Evolutionary conservation across 2,329 filamentous ascomycete genomes (phyloP), one percentile per base, ranked within the genome.

Genomic region (Helminthosporium solani): DNA sequence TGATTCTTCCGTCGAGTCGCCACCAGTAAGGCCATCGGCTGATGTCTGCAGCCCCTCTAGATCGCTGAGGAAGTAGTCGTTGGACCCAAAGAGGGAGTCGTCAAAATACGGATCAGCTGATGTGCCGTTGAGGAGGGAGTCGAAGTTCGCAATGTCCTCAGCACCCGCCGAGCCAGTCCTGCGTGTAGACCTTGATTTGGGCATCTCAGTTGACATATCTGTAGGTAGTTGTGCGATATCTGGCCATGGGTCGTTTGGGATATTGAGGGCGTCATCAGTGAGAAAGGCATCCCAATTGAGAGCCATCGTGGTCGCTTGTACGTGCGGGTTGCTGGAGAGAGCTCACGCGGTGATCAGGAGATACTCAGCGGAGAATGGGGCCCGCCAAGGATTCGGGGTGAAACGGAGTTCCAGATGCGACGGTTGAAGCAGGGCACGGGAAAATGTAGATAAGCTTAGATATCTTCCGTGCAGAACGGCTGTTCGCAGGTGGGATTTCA

Each of bases 1-100:
- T 20, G 67, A 70, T 39, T 71, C 68, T 33, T 66, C 59, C 8
- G 65, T 70, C 19, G 66, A 67, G 23, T 57, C 59, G 40, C 57
- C 64, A 23, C 55, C 66, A 44, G 53, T 63, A 21, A 62, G 49
- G 23, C 54, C 58, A 48, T 64, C 61, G 43, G 60, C 61, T 47
- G 69, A 64, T 31, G 67, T 67, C 42, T 67, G 66, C 21, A 71
- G 61, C 44, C 70, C 61, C 45, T 70, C 68, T 8, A 70, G 55
- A 40, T 71, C 68, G 60, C 66, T 64, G 42, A 70, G 63, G 50
- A 70, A 69, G 59, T 70, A 70, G 53, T 71, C 66, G 61, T 67
- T 68, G 30, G 65, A 56, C 43, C 57, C 50, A 53, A 70, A 70
- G 41, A 70, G 46, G 40, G 62, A 63, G 50, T 70, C 66, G 57